Conservation (phyloP, 768 basidiomycete species). For the Suillus weaverae region DNA sequence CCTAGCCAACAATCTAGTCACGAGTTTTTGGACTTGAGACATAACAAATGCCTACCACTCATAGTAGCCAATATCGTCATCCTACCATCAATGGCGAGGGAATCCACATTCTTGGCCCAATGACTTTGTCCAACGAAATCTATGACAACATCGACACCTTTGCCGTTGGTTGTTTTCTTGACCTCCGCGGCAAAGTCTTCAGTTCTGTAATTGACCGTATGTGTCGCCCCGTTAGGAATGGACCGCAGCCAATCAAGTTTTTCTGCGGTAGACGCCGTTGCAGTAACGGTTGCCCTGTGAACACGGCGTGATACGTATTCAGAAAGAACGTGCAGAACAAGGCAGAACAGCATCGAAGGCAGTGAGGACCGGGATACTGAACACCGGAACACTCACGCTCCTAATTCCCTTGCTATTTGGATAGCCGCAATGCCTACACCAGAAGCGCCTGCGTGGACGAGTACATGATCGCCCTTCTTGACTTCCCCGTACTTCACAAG, state of each 20-base stretch:
- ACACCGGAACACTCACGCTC: conserved; percentile 55
- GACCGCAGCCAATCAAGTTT: conserved; percentile 77
- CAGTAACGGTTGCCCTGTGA: conserved; percentile 65
- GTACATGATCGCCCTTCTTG: conserved; percentile 67
- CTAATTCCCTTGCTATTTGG: conserved; percentile 74
- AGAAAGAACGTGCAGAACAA: conserved; percentile 4
- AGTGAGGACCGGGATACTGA: not conserved
- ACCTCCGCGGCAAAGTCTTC: conserved; percentile 77
- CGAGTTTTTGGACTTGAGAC: conserved; percentile 19
- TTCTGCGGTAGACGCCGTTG: conserved; percentile 82
- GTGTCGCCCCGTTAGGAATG: conserved; percentile 68
- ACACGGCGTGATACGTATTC: conserved; percentile 10
- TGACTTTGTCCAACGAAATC: conserved; percentile 82
- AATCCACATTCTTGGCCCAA: conserved; percentile 70
- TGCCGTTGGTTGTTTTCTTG: conserved; percentile 61
- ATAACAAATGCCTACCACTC: conserved; percentile 50
- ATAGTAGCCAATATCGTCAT: conserved; percentile 69
- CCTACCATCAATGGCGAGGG: conserved; percentile 68
- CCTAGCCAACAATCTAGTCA: conserved; percentile 36
- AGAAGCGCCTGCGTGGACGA: conserved; percentile 90
- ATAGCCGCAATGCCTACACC: conserved; percentile 89
- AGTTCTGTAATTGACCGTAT: conserved; percentile 82
- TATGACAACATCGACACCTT: conserved; percentile 81
- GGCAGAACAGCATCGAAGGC: conserved; percentile 8
- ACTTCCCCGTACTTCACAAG: conserved; percentile 68